phyloP scores from a whole-genome alignment of 805 yeast species.

The Lachancea cidri region DNA sequence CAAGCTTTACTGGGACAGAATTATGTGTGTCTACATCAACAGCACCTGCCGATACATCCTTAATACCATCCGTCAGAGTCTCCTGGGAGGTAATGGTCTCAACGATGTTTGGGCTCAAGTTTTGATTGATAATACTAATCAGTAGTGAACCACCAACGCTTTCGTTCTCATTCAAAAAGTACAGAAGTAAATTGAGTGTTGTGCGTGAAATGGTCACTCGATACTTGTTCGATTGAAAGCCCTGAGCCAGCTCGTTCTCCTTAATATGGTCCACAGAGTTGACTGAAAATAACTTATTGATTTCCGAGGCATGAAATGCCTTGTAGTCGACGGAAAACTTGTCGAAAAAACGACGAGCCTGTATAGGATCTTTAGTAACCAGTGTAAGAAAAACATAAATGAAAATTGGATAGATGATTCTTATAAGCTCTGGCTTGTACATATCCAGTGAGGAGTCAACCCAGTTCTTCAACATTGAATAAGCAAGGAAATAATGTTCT shows the following conservation, averaged over 20 bases:
- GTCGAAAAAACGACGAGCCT: conserved; percentile 72
- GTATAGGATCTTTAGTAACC: conserved; percentile 53
- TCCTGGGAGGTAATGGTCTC: conserved; percentile 33
- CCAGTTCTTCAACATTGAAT: conserved; percentile 78
- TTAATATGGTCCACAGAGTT: conserved; percentile 74
- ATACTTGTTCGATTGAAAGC: conserved; percentile 70
- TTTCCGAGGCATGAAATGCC: conserved; percentile 72
- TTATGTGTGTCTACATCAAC: conserved; percentile 26
- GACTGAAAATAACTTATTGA: conserved; percentile 65
- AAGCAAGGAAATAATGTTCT: conserved; percentile 71
- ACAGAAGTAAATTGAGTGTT: conserved; percentile 73
- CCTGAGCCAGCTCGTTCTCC: conserved; percentile 76
- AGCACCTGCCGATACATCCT: conserved; percentile 32
- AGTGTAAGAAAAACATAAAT: conserved; percentile 82
- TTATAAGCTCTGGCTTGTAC: conserved; percentile 80
- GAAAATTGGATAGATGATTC: conserved; percentile 87
- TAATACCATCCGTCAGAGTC: conserved; percentile 31
- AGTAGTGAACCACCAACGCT: conserved; percentile 85
- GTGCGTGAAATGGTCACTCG: conserved; percentile 74
- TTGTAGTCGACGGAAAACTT: conserved; percentile 68
- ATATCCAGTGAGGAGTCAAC: conserved; percentile 85
- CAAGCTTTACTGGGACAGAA: conserved; percentile 59
- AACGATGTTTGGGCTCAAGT: conserved; percentile 48
- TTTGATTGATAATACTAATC: conserved; percentile 80
- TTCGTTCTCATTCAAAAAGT: conserved; percentile 88